Percentiles rank a stretch among this genome's conserved stretches.
Evolutionary conservation across 768 basidiomycete genomes (phyloP).

Genomic region (Leucogyrophana mollusca): DNA sequence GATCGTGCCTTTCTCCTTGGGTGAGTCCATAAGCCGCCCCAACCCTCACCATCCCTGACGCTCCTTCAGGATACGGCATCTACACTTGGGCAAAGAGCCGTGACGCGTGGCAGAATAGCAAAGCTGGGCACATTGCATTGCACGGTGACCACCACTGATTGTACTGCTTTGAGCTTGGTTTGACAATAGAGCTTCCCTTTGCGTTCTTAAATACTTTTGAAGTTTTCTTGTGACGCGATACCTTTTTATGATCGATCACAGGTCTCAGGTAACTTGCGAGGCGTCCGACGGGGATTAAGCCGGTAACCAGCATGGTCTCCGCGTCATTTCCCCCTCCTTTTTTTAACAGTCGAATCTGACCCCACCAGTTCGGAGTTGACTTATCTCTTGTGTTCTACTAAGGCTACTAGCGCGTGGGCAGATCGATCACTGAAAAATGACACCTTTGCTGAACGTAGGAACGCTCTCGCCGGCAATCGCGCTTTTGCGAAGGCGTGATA

Average conservation of each 20-base stretch:
- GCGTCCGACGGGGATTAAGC: too few species aligned
- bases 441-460: conserved; percentile 1
- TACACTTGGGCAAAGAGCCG: conserved; percentile 79
- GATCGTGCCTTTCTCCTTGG: conserved; percentile 70
- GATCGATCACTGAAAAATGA: neutral
- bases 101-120: conserved; percentile 70
- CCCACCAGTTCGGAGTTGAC: too few species aligned
- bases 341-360: too few species aligned
- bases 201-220: too few species aligned
- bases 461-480: conserved; percentile 37
- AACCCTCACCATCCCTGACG: neutral
- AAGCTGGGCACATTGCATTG: conserved; percentile 72
- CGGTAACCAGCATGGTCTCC: too few species aligned
- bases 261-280: too few species aligned
- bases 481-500: conserved; percentile 63
- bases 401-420: conserved; percentile 56
- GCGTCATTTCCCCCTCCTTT: too few species aligned
- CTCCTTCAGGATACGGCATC: conserved; percentile 72
- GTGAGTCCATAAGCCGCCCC: too few species aligned
- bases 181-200: too few species aligned
- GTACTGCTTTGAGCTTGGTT: conserved; percentile 3
- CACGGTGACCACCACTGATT: conserved; percentile 15
- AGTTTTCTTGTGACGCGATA: too few species aligned
- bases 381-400: conserved; percentile 36
- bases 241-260: too few species aligned